Conservation (phyloP, 768 basidiomycete species). For the Trametes cingulata region DNA sequence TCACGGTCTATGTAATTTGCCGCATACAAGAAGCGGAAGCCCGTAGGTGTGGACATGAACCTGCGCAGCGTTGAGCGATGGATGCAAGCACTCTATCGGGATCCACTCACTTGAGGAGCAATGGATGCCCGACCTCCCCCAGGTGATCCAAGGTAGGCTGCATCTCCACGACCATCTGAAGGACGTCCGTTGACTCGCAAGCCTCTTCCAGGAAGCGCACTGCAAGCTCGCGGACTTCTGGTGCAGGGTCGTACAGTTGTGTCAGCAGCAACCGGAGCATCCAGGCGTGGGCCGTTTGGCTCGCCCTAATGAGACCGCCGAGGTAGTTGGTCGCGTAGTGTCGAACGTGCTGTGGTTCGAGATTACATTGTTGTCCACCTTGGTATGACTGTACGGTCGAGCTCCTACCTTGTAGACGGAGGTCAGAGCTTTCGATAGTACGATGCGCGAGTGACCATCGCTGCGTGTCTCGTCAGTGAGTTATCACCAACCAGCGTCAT, state of each 20-base stretch:
- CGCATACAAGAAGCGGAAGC: slow-evolving; percentile 90
- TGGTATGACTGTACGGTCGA: background rate
- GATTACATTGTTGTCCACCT: background rate
- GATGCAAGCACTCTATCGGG: background rate
- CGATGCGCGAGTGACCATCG: slow-evolving; percentile 92
- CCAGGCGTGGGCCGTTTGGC: slow-evolving; percentile 75
- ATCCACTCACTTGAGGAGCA: slow-evolving; percentile 75
- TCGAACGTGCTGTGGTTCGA: slow-evolving; percentile 67
- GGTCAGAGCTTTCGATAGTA: slow-evolving; percentile 91
- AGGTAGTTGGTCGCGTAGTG: slow-evolving; percentile 87
- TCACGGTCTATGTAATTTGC: slow-evolving; percentile 92
- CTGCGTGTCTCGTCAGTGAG: slow-evolving; percentile 42
- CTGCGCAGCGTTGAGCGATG: slow-evolving; percentile 39
- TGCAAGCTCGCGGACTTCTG: slow-evolving; percentile 89
- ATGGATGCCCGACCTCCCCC: slow-evolving; percentile 86
- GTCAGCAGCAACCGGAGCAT: slow-evolving; percentile 88
- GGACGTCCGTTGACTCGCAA: slow-evolving; percentile 79
- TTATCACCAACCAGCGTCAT: background rate
- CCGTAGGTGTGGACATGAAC: slow-evolving; percentile 92
- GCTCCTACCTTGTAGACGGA: slow-evolving; percentile 78
- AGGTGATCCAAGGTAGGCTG: slow-evolving; percentile 94
- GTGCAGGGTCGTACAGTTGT: slow-evolving; percentile 90
- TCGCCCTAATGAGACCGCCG: slow-evolving; percentile 73
- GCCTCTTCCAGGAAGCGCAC: slow-evolving; percentile 88
- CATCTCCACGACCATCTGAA: slow-evolving; percentile 92